Percentiles rank a stretch among this genome's conserved stretches.
Conservation (phyloP, 139 green algal species). For the Ettlia oleoabundans region DNA sequence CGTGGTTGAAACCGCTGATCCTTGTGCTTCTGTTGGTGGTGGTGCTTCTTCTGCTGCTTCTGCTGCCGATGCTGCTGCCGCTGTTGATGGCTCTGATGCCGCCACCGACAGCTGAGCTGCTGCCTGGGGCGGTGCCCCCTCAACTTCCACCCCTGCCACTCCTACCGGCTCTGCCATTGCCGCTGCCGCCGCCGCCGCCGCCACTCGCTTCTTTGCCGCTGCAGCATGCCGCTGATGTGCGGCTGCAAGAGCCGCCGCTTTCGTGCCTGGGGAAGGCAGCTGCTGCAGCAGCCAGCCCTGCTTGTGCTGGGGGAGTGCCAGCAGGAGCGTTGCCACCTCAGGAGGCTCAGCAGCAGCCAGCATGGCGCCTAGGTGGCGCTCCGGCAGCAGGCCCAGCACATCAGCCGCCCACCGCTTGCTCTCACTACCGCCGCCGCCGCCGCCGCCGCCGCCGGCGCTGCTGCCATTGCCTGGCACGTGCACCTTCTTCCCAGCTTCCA, state of each 20-base stretch:
- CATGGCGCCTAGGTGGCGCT: slow-evolving; percentile 5
- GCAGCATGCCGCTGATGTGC: background rate
- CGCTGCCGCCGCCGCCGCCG: background rate
- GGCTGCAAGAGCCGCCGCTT: background rate
- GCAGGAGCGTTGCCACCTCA: background rate
- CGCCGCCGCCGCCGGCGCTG: background rate
- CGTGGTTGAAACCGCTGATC: background rate
- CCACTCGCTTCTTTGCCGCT: background rate
- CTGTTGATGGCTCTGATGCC: background rate
- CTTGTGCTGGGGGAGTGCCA: too few species aligned
- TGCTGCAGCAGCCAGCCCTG: background rate
- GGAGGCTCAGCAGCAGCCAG: background rate
- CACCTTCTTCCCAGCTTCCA: too few species aligned
- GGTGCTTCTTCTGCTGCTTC: background rate
- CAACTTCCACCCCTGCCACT: background rate
- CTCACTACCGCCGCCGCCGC: background rate
- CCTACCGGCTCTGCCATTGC: background rate
- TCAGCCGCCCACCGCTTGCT: background rate
- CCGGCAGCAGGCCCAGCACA: background rate
- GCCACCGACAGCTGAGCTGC: too few species aligned
- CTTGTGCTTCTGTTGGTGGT: background rate
- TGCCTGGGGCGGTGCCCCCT: background rate
- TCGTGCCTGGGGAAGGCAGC: background rate
- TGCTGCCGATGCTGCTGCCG: background rate
- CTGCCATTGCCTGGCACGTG: background rate